Conservation (phyloP, 1,139 yeast species). For the Kodamaea plutei region DNA sequence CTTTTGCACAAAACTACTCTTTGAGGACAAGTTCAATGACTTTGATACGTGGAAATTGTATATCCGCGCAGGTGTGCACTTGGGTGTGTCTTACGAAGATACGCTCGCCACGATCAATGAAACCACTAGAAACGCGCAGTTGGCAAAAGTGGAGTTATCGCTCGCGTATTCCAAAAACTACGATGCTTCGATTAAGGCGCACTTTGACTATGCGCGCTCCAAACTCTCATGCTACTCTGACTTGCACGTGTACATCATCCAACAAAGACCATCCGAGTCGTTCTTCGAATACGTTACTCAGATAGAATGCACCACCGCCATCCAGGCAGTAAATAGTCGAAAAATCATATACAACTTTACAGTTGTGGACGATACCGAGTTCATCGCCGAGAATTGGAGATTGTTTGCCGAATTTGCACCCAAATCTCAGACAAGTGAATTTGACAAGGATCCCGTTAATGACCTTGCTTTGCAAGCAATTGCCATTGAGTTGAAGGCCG, state of each 20-base stretch:
- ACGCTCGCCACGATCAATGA: background rate
- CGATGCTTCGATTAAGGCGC: slow-evolving; percentile 29
- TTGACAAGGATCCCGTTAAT: slow-evolving; percentile 64
- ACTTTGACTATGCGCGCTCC: slow-evolving; percentile 39
- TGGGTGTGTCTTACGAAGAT: slow-evolving; percentile 21
- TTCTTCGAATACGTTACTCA: slow-evolving; percentile 10
- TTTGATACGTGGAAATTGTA: slow-evolving; percentile 57
- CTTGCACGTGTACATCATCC: slow-evolving; percentile 33
- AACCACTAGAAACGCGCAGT: slow-evolving; percentile 45
- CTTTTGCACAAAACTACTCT: slow-evolving; percentile 31
- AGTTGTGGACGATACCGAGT: slow-evolving; percentile 15
- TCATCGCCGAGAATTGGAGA: slow-evolving; percentile 24
- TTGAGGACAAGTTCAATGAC: slow-evolving; percentile 48
- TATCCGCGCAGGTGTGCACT: slow-evolving; percentile 40
- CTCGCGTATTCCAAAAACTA: slow-evolving; percentile 16
- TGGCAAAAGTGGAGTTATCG: slow-evolving; percentile 52
- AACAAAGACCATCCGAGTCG: slow-evolving; percentile 10
- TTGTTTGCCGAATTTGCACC: slow-evolving; percentile 32
- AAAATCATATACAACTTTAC: slow-evolving; percentile 35
- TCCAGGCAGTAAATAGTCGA: slow-evolving; percentile 46
- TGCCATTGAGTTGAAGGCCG: slow-evolving; percentile 6
- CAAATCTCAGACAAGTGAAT: slow-evolving; percentile 25
- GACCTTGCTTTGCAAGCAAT: slow-evolving; percentile 58
- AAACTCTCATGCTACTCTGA: slow-evolving; percentile 65
- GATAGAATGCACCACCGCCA: slow-evolving; percentile 21